Conservation (phyloP, 331 rosid genomes). For the Saraca asoca region DNA sequence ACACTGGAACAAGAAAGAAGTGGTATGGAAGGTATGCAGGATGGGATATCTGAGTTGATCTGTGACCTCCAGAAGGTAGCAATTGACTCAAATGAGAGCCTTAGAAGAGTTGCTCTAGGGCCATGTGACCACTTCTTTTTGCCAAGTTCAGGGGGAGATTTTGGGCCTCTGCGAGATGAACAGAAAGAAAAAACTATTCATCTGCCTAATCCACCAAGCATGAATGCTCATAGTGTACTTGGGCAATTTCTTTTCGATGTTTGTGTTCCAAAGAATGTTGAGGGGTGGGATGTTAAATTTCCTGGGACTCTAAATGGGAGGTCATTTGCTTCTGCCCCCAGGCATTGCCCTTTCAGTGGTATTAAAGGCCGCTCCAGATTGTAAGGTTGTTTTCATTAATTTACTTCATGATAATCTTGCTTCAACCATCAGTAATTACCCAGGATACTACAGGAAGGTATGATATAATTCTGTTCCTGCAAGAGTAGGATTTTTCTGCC, state of each 20-base stretch:
- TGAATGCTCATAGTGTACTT: constrained; percentile 63
- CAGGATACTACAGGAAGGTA: constrained; percentile 24
- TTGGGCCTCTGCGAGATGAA: constrained; percentile 44
- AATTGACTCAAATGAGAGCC: constrained; percentile 71
- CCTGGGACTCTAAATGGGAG: constrained; percentile 55
- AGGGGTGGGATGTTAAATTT: constrained; percentile 76
- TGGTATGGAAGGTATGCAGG: constrained; percentile 51
- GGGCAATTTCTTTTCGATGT: constrained; percentile 67
- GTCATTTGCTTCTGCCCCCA: constrained; percentile 57
- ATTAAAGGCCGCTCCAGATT: constrained; percentile 57
- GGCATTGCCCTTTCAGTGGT: constrained; percentile 42
- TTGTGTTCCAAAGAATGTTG: constrained; percentile 72
- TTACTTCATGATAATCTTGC: constrained; percentile 23
- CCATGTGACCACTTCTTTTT: constrained; percentile 84
- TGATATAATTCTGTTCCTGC: neutral
- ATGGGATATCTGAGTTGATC: constrained; percentile 77
- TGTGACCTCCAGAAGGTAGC: constrained; percentile 88
- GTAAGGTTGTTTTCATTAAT: constrained; percentile 22
- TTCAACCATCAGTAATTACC: constrained; percentile 27
- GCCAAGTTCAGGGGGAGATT: constrained; percentile 71
- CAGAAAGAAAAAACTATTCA: constrained; percentile 51
- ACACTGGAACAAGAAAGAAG: constrained; percentile 58
- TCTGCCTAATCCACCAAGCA: constrained; percentile 53
- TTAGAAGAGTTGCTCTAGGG: constrained; percentile 77
- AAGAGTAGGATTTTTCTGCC: constrained; percentile 25